phyloP scores from a whole-genome alignment of 2,329 filamentous ascomycete species.

The Pseudocercospora pini-densiflorae region DNA sequence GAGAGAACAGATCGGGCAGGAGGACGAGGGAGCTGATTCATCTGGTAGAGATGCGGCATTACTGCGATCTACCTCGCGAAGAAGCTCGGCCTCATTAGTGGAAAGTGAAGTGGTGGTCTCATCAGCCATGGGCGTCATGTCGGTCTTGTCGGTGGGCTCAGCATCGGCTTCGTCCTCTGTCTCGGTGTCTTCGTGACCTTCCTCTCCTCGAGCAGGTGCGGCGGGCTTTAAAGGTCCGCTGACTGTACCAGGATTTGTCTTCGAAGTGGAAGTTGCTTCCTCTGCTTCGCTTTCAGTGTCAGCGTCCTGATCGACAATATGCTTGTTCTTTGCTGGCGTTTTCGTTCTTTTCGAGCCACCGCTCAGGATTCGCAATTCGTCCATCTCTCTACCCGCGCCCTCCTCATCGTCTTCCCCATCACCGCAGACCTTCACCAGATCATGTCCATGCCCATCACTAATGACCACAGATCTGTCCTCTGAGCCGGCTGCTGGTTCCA shows the following conservation, averaged over 20 bases:
- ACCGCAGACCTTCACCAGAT: conserved; percentile 75
- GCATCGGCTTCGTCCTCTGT: conserved; percentile 21
- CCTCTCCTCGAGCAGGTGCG: not conserved
- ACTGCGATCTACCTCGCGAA: conserved; percentile 11
- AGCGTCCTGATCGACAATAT: conserved; percentile 25
- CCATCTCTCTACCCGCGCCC: conserved; percentile 63
- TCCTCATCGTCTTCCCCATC: conserved; percentile 65
- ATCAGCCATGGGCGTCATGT: not conserved
- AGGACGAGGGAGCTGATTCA: not conserved
- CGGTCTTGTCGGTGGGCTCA: not conserved
- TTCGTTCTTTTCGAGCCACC: conserved; percentile 11
- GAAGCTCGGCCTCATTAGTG: conserved; percentile 13
- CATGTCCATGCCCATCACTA: conserved; percentile 66
- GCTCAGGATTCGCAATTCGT: conserved; percentile 64
- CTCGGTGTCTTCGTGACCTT: conserved; percentile 19
- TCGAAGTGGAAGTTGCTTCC: conserved; percentile 7
- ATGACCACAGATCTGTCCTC: conserved; percentile 61
- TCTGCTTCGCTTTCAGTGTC: conserved; percentile 37
- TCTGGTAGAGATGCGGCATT: conserved; percentile 16
- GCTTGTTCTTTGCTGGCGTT: not conserved
- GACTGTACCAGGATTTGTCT: not conserved
- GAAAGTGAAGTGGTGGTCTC: conserved; percentile 6
- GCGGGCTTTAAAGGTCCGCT: not conserved
- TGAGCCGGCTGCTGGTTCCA: conserved; percentile 55
- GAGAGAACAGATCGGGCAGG: conserved; percentile 69